Percentiles rank a stretch among this genome's conserved stretches.
Conservation (phyloP, 805 yeast species). For the Teunomyces aglyptinius region DNA sequence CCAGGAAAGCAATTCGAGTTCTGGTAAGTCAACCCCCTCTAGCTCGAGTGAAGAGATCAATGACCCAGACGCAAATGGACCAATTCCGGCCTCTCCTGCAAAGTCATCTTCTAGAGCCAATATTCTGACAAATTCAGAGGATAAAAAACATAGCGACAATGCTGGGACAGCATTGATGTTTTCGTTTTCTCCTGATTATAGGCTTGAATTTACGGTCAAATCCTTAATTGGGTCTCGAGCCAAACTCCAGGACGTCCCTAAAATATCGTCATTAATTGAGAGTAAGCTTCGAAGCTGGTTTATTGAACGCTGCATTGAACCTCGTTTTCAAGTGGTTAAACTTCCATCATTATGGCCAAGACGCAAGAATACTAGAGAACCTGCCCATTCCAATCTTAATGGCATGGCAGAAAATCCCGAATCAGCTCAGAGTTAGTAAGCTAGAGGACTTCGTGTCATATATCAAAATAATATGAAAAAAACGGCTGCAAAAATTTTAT, state of each 20-base stretch:
- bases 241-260: conserved; percentile 89
- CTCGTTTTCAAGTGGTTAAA: conserved; percentile 81
- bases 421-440: not conserved
- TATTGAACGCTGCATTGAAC: conserved; percentile 89
- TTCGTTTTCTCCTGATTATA: conserved; percentile 87
- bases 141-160: conserved; percentile 8
- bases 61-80: conserved; percentile 12
- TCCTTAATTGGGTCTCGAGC: conserved; percentile 92
- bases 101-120: not conserved
- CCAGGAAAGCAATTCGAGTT: conserved; percentile 7
- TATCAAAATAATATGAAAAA: no score
- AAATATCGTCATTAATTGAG: conserved; percentile 81
- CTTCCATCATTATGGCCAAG: conserved; percentile 88
- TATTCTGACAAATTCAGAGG: not conserved
- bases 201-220: conserved; percentile 83
- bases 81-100: conserved; percentile 3
- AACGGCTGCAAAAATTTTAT: no score
- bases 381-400: conserved; percentile 10
- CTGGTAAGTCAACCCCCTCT: not conserved
- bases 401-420: conserved; percentile 20
- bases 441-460: no score
- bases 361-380: conserved; percentile 36
- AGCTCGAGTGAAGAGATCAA: conserved; percentile 16
- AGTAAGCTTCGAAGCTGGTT: conserved; percentile 83
- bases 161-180: conserved; percentile 69